A percentile compares a stretch with the other conserved stretches of the same genome.
Conservation (phyloP, 2,329 filamentous ascomycete genomes). For the Aspergillus ochraceoroseus region DNA sequence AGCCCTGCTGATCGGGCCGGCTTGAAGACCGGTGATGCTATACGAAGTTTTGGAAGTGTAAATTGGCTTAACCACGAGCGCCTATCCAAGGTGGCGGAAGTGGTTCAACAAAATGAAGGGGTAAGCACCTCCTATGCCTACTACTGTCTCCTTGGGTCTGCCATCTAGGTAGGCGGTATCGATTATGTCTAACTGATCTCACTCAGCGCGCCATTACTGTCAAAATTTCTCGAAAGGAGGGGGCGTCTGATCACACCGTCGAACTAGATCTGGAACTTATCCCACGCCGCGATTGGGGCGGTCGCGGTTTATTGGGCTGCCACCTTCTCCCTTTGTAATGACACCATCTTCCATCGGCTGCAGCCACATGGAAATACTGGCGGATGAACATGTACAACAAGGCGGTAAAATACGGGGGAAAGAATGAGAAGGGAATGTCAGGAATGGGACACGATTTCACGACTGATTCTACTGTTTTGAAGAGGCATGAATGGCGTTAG, state of each 20-base stretch:
- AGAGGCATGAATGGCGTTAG: conserved; percentile 13
- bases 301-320: conserved; percentile 81
- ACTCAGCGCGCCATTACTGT: conserved; percentile 64
- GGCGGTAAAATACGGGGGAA: conserved; percentile 4
- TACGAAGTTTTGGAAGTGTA: conserved; percentile 79
- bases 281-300: conserved; percentile 80
- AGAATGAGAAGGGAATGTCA: neutral
- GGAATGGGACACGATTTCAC: conserved; percentile 21
- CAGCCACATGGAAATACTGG: too few relatives aligned
- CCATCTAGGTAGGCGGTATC: neutral
- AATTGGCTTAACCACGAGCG: conserved; percentile 81
- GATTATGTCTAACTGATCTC: conserved; percentile 2
- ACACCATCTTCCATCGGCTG: neutral
- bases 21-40: conserved; percentile 70
- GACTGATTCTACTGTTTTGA: conserved; percentile 11
- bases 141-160: neutral
- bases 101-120: conserved; percentile 82
- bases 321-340: conserved; percentile 74
- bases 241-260: conserved; percentile 43
- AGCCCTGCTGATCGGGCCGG: conserved; percentile 83
- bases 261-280: conserved; percentile 67
- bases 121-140: conserved; percentile 51
- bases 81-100: conserved; percentile 78
- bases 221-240: conserved; percentile 53
- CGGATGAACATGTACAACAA: conserved; percentile 5